Evolutionary conservation across 495 filamentous ascomycete genomes (phyloP), one percentile per base, ranked within the genome.

Genomic region (Amorphotheca resinae): DNA sequence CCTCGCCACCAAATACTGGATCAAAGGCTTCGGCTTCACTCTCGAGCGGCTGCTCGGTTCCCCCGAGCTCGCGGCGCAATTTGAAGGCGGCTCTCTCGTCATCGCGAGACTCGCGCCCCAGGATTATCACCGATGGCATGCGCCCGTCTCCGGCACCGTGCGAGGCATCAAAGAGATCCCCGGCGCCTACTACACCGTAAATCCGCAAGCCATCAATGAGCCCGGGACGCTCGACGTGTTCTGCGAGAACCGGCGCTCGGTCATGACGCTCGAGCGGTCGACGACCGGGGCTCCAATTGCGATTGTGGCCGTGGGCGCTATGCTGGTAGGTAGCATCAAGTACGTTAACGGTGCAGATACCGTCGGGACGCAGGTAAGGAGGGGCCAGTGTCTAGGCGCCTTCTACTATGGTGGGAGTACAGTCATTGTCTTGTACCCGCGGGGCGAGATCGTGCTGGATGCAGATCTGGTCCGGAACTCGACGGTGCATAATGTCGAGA

Each of bases 91-190:
- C 0, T 56, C 61, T 1, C 53, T 68, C 32, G 63, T 61, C 26
- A 64, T 63, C 48, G 62, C 65, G 16, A 57, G 64, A 17, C 48
- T 73, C 0, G 55, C 53, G 4, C 59, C 65, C 5, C 63, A 63
- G 42, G 63, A 70, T 49, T 71, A 73, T 36, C 68, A 70, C 43
- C 62, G 68, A 22, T 67, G 62, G 56, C 68, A 71, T 49, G 57
- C 59, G 3, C 69, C 69, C 1, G 59, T 70, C 4, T 46, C 51
- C 0, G 66, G 64, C 0, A 56, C 26, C 12, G 57, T 69, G 17
- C 52, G 46, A 35, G 33, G 39, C 11, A 55, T 60, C 34, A 55
- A 49, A 15, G 53, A 57, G 15, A 63, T 68, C 3, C 57, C 50
- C 6, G 59, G 59, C 9, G 50, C 55, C 9, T 61, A 59, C 42